phyloP scores from a whole-genome alignment of 2,329 filamentous ascomycete species.

The Fusarium sp. region DNA sequence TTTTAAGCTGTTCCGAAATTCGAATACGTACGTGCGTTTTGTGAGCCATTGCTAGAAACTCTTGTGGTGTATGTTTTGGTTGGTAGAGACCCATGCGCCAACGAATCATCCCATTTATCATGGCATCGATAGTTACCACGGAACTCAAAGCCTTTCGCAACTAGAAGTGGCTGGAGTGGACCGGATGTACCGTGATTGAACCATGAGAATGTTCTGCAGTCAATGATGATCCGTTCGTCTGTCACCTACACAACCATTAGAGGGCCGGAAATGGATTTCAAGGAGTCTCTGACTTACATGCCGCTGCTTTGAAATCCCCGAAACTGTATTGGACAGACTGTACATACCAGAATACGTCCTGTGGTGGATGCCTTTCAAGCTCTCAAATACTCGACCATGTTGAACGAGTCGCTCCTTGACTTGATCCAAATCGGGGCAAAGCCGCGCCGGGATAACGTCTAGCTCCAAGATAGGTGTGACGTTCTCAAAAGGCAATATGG shows the following conservation, averaged over 20 bases:
- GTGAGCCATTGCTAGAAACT: neutral
- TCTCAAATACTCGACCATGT: neutral
- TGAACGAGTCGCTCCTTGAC: neutral
- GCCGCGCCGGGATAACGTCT: neutral
- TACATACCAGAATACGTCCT: conserved; percentile 3
- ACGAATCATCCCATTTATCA: neutral
- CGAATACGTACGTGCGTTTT: neutral
- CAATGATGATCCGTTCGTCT: conserved; percentile 1
- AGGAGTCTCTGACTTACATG: neutral
- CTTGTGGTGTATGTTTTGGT: rapidly evolving
- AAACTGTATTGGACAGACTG: neutral
- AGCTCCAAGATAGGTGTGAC: conserved; percentile 5
- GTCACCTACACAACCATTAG: neutral
- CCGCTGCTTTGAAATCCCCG: neutral
- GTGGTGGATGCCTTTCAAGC: conserved; percentile 3
- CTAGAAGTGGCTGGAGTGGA: neutral
- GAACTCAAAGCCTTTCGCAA: neutral
- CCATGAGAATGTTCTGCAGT: neutral
- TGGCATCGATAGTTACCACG: neutral
- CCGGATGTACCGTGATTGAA: neutral
- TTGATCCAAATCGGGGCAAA: neutral
- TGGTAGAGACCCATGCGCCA: neutral
- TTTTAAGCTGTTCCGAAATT: rapidly evolving
- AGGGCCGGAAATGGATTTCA: rapidly evolving
- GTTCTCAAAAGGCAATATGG: neutral